phyloP scores from a whole-genome alignment of 2,329 filamentous ascomycete species.

The Neoscytalidium dimidiatum region DNA sequence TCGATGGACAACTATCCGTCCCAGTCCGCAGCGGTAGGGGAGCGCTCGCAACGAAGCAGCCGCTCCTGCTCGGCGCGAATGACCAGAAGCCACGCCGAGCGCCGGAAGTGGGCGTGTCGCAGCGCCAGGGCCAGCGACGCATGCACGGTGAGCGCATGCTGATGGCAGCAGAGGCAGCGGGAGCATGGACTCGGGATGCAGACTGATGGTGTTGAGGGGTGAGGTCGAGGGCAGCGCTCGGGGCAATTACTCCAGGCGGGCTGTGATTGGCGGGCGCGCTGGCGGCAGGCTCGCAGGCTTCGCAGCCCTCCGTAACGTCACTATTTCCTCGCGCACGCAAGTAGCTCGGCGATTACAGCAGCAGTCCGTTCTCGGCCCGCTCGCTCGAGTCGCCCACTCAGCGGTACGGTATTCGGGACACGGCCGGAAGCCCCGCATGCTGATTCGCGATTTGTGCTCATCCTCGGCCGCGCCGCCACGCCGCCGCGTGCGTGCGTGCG shows the following conservation, averaged over 20 bases:
- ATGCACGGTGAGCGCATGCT: not conserved
- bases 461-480: constrained; percentile 1
- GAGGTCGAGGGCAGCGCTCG: constrained; percentile 7
- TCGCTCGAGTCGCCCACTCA: not conserved
- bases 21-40: not conserved
- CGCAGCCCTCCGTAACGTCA: not conserved
- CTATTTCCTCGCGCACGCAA: not conserved
- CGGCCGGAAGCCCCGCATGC: not conserved
- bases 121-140: no score
- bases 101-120: not conserved
- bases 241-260: constrained; percentile 2
- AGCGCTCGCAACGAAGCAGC: not conserved
- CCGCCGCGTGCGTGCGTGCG: no score
- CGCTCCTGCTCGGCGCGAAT: not conserved
- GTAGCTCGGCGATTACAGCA: constrained; percentile 5
- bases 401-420: constrained; percentile 3
- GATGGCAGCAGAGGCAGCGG: no score
- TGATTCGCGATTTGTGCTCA: not conserved
- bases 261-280: constrained; percentile 3
- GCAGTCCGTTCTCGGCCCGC: not conserved
- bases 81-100: not conserved
- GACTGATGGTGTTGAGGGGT: constrained; percentile 2
- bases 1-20: not conserved
- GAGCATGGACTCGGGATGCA: no score
- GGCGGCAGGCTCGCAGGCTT: not conserved